These are phyloP conservation scores for Flaveria bidentis DNA, from an alignment of 129 eudicot species.

Conservation along the genomic window DNA sequence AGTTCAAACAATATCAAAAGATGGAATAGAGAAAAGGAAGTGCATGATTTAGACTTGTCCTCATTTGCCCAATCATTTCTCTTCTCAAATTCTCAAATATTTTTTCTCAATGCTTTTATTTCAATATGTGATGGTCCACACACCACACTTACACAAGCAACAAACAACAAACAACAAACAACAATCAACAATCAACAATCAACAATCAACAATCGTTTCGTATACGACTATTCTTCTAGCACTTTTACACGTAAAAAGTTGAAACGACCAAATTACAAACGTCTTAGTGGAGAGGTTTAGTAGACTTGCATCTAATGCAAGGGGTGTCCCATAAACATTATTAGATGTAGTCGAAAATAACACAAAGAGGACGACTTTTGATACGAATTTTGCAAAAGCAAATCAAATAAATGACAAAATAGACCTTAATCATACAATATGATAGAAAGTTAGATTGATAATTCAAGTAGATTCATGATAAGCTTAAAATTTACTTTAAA, in stretches of 20 bases:
- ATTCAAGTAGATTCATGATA: too few species aligned
- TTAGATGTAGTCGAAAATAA: background rate
- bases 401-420: too few species aligned
- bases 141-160: background rate
- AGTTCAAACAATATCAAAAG: conserved; percentile 39
- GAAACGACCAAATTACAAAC: background rate
- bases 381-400: background rate
- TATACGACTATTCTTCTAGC: conserved; percentile 12
- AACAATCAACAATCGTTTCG: conserved; percentile 24
- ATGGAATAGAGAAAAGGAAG: conserved; percentile 34
- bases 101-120: conserved; percentile 34
- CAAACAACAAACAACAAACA: too few species aligned
- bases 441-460: background rate
- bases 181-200: conserved; percentile 14
- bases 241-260: background rate
- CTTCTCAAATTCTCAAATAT: conserved; percentile 29
- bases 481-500: background rate
- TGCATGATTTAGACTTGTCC: conserved; percentile 54
- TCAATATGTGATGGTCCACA: conserved; percentile 38
- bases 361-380: background rate
- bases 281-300: background rate
- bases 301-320: background rate
- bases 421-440: background rate
- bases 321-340: background rate
- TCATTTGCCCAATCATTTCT: conserved; percentile 53